Conservation (phyloP, 305 asterid genomes). For the Fraxinus ornus region DNA sequence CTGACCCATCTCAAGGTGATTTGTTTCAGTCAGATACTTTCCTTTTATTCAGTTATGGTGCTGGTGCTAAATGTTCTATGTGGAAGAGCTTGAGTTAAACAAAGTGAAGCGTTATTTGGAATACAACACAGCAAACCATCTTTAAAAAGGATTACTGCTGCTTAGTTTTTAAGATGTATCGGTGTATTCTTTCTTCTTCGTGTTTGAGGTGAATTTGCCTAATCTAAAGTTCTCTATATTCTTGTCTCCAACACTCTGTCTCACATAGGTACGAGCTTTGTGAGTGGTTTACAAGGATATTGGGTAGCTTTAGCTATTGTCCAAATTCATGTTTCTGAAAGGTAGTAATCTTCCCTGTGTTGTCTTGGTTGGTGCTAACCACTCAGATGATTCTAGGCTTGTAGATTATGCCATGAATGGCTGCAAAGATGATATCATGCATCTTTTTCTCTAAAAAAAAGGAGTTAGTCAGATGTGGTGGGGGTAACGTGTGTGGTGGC, state of each 20-base stretch:
- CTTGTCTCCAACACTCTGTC: background rate
- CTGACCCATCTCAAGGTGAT: slow-evolving; percentile 74
- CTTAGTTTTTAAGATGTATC: background rate
- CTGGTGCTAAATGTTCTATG: slow-evolving; percentile 9
- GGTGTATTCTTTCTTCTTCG: background rate
- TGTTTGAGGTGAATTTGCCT: background rate
- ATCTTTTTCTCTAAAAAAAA: background rate
- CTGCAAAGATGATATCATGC: background rate
- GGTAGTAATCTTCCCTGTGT: background rate
- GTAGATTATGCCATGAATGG: background rate
- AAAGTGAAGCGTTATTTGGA: background rate
- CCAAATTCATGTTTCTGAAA: background rate
- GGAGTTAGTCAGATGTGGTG: background rate
- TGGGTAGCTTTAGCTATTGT: background rate
- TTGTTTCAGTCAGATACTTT: slow-evolving; percentile 24
- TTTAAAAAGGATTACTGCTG: background rate
- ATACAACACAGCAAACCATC: background rate
- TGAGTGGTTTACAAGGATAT: background rate
- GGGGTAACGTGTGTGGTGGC: background rate
- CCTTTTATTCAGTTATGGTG: background rate
- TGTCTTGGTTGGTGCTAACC: background rate
- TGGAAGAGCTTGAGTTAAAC: slow-evolving; percentile 1
- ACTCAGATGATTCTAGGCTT: background rate
- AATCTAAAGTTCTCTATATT: background rate
- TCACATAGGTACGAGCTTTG: background rate